These are phyloP conservation scores for Emmonsiellopsis sp. DNA, from an alignment of 2,329 filamentous ascomycete genomes.

Conservation along the genomic window DNA sequence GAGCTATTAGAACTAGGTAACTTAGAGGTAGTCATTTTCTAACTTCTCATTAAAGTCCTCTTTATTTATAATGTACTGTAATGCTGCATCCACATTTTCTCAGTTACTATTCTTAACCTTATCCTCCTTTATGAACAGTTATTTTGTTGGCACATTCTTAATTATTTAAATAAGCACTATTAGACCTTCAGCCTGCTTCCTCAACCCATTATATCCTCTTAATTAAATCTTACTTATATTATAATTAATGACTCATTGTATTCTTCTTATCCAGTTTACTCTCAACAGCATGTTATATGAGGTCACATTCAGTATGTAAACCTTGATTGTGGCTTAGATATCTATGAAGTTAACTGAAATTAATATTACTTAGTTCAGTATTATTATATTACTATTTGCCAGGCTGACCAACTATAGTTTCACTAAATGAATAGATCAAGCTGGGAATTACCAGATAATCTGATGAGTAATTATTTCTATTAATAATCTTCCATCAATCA, in stretches of 20 bases:
- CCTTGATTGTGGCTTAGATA: no score
- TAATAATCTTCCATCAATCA: not conserved
- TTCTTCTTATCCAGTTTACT: not conserved
- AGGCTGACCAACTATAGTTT: no score
- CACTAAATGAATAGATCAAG: no score
- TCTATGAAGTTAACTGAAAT: no score
- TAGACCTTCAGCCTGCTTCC: no score
- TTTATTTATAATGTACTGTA: not conserved
- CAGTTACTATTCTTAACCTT: not conserved
- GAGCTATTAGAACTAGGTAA: not conserved
- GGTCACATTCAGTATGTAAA: no score
- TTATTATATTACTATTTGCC: no score
- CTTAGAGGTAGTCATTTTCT: not conserved
- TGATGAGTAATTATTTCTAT: not conserved
- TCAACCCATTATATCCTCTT: not conserved
- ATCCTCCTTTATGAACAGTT: no score
- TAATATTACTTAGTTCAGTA: rapidly evolving
- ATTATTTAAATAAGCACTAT: no score
- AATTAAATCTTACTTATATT: not conserved
- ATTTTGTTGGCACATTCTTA: no score
- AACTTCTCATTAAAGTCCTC: not conserved
- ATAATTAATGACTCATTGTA: not conserved
- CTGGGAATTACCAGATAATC: not conserved
- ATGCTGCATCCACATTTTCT: not conserved
- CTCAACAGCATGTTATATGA: no score